Conservation (phyloP, 306 rosid genomes). For the Aeschynomene evenia region DNA sequence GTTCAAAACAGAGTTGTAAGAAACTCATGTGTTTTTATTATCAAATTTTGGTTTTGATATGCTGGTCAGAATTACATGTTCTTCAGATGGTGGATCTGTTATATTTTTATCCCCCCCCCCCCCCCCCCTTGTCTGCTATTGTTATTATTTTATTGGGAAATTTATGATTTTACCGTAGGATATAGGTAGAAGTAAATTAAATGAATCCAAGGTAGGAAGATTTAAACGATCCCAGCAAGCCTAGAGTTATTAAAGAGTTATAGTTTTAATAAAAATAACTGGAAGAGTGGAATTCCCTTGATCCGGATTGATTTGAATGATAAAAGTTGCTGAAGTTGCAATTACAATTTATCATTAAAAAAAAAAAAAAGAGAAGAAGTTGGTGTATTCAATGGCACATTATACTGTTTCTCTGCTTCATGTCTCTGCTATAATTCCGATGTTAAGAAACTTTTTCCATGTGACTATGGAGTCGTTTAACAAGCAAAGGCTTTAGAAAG, state of each 20-base stretch:
- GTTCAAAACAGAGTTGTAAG: background rate
- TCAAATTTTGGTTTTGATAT: background rate
- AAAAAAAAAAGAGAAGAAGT: no score
- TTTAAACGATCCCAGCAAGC: background rate
- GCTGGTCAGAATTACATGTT: background rate
- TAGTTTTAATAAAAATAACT: background rate
- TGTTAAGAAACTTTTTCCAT: background rate
- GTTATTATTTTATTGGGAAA: background rate
- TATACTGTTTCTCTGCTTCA: slow-evolving; percentile 5
- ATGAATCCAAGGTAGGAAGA: slow-evolving; percentile 15
- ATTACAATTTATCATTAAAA: no score
- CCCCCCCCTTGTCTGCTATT: background rate
- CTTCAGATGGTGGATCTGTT: background rate
- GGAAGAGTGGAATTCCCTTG: background rate
- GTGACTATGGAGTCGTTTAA: background rate
- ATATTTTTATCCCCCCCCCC: background rate
- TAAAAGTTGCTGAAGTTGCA: background rate
- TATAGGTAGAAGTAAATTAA: background rate
- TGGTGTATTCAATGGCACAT: background rate
- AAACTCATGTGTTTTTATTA: slow-evolving; percentile 1
- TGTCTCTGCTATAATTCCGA: slow-evolving; percentile 5
- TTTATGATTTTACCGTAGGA: background rate
- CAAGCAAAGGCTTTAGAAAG: background rate
- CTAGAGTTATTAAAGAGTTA: background rate
- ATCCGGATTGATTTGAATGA: slow-evolving; percentile 20